Conservation (phyloP, 129 eudicot genomes). For the Lonicera japonica region DNA sequence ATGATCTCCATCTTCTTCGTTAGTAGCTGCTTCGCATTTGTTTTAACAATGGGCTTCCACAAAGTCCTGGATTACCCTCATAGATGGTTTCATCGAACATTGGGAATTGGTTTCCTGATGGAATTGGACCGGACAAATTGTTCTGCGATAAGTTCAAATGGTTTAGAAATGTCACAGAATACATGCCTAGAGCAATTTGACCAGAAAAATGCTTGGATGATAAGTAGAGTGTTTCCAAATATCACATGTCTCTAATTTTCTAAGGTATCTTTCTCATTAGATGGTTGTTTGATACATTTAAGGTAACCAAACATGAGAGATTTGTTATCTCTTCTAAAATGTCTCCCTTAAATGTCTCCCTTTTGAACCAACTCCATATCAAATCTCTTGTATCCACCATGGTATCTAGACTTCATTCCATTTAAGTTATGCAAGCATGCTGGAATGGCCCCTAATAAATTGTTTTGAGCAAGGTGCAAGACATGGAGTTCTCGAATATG, state of each 20-base stretch:
- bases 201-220: constrained; percentile 34
- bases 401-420: too few relatives aligned
- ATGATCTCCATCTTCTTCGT: too few relatives aligned
- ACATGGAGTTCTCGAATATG: neutral
- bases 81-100: too few relatives aligned
- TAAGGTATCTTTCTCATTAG: too few relatives aligned
- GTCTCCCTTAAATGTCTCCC: constrained; percentile 13
- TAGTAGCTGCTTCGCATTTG: too few relatives aligned
- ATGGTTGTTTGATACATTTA: too few relatives aligned
- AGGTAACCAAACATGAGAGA: neutral
- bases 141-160: too few relatives aligned
- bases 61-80: too few relatives aligned
- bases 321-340: constrained; percentile 7
- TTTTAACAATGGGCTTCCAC: too few relatives aligned
- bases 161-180: constrained; percentile 25
- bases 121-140: too few relatives aligned
- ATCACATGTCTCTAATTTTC: constrained; percentile 25
- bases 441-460: constrained; percentile 11
- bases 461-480: too few relatives aligned
- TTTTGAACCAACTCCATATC: constrained; percentile 13
- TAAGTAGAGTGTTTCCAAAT: constrained; percentile 15
- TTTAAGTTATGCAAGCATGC: constrained; percentile 8
- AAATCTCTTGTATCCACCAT: neutral
- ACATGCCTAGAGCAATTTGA: constrained; percentile 29
- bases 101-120: too few relatives aligned